A percentile compares a stretch with the other conserved stretches of the same genome.
These are phyloP conservation scores for Bruguiera hainesii DNA, from an alignment of 441 rosid species.

Conservation along the genomic window DNA sequence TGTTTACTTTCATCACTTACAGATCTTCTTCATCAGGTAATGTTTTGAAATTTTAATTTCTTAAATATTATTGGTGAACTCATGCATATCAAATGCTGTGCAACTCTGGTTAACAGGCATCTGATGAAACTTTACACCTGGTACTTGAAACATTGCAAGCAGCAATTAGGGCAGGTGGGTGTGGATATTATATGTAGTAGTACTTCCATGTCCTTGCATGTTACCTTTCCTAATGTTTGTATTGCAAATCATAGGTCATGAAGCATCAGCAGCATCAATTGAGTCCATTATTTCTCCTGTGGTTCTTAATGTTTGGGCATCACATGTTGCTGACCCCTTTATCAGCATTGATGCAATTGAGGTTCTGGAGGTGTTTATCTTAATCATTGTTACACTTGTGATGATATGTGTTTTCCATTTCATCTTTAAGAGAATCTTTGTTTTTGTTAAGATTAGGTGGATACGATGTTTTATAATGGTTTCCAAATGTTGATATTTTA, in stretches of 20 bases:
- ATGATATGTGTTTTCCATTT: constrained; percentile 7
- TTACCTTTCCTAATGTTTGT: constrained; percentile 20
- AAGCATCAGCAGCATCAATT: constrained; percentile 49
- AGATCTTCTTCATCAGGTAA: constrained; percentile 87
- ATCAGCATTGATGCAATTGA: constrained; percentile 79
- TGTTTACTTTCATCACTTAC: constrained; percentile 73
- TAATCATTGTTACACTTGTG: constrained; percentile 13
- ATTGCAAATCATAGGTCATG: constrained; percentile 45
- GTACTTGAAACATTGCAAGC: constrained; percentile 90
- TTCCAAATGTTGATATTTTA: background rate
- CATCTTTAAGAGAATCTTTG: constrained; percentile 6
- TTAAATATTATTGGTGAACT: constrained; percentile 17
- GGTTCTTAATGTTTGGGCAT: constrained; percentile 78
- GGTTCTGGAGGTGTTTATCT: constrained; percentile 76
- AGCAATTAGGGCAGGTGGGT: constrained; percentile 75
- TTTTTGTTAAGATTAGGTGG: background rate
- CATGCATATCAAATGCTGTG: constrained; percentile 16
- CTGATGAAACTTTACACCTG: constrained; percentile 86
- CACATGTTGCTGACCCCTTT: constrained; percentile 90
- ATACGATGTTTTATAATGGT: background rate
- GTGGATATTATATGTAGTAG: constrained; percentile 12
- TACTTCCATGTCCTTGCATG: constrained; percentile 15
- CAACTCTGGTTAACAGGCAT: constrained; percentile 54
- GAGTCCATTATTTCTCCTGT: constrained; percentile 84
- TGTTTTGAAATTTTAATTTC: constrained; percentile 7